phyloP scores from a whole-genome alignment of 306 rosid genomes.

The Corylus avellana region DNA sequence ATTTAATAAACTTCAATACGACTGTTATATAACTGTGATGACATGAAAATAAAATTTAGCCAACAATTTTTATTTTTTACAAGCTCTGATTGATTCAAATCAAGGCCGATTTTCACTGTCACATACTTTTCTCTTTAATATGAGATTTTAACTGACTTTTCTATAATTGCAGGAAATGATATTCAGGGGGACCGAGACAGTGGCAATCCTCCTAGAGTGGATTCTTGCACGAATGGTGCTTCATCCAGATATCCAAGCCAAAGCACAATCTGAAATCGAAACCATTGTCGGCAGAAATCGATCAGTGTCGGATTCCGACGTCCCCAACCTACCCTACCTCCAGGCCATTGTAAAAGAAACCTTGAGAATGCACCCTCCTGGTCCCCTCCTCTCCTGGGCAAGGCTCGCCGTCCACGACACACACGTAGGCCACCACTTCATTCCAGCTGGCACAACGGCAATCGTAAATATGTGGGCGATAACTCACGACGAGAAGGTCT shows the following conservation, averaged over 20 bases:
- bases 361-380: conserved; percentile 78
- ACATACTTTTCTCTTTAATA: background rate
- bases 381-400: conserved; percentile 87
- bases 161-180: conserved; percentile 67
- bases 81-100: no score
- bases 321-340: conserved; percentile 57
- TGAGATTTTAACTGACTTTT: background rate
- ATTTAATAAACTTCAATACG: no score
- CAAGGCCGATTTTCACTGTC: no score
- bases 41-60: no score
- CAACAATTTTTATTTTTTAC: no score
- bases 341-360: conserved; percentile 71
- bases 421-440: conserved; percentile 36
- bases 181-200: conserved; percentile 87
- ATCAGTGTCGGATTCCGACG: conserved; percentile 46
- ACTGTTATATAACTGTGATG: no score
- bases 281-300: conserved; percentile 6
- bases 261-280: conserved; percentile 57
- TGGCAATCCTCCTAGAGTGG: conserved; percentile 83
- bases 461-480: conserved; percentile 92
- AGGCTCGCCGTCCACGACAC: conserved; percentile 67
- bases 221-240: conserved; percentile 85
- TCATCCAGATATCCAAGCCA: conserved; percentile 70
- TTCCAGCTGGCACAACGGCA: conserved; percentile 74
- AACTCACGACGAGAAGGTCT: conserved; percentile 51